Conservation (phyloP, 148 eudicot species). For the Pouteria glomerata region DNA sequence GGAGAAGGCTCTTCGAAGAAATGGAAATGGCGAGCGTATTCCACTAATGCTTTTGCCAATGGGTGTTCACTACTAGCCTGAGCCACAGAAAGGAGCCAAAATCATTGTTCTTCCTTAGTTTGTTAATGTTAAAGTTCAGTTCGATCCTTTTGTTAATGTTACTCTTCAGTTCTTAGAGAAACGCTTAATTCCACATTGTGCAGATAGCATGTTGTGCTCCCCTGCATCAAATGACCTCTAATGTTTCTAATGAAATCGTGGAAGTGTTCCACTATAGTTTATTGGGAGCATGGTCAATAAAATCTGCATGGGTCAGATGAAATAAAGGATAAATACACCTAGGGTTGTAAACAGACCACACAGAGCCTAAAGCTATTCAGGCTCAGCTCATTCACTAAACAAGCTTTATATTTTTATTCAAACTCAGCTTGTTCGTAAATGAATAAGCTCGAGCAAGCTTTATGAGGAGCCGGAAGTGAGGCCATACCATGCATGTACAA, state of each 20-base stretch:
- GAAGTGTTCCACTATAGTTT: not conserved
- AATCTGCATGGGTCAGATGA: not conserved
- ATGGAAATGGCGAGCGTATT: constrained; percentile 94
- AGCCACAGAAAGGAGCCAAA: not conserved
- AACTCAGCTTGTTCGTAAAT: no score
- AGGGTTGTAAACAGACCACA: no score
- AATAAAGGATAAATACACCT: not conserved
- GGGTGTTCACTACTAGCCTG: constrained; percentile 98
- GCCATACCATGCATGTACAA: no score
- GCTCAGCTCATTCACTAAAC: no score
- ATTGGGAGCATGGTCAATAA: not conserved
- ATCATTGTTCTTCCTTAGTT: not conserved
- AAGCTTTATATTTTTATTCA: no score
- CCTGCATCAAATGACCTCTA: no score
- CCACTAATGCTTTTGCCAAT: constrained; percentile 80
- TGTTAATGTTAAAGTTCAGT: not conserved
- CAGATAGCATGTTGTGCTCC: not conserved
- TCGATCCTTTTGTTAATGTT: no score
- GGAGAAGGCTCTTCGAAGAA: constrained; percentile 70
- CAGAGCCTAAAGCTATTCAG: no score
- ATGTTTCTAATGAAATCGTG: not conserved
- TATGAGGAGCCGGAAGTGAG: no score
- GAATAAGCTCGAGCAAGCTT: no score
- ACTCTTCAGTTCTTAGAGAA: no score
- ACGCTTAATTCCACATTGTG: not conserved